Evolutionary conservation across 345 rosid species (phyloP).

Genomic region (Syzygium jambos): DNA sequence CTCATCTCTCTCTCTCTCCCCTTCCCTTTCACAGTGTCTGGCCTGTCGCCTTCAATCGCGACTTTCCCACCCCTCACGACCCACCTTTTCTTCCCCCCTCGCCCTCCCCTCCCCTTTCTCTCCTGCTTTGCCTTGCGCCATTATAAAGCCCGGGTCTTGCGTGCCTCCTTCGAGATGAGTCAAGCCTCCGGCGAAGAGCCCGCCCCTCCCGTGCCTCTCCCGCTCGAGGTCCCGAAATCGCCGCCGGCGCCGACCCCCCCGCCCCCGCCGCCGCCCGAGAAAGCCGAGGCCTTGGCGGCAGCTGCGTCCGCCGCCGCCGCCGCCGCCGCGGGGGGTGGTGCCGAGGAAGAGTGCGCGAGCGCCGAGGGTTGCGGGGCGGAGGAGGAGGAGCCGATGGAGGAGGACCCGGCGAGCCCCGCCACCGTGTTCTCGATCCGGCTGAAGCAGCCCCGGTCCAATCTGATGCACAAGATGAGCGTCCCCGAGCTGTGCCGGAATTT

Average conservation of each 20-base stretch:
- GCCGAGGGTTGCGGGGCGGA: conserved; percentile 4
- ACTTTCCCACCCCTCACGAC: conserved; percentile 49
- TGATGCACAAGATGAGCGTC: conserved; percentile 52
- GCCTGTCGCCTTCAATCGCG: conserved; percentile 92
- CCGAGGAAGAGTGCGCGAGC: conserved; percentile 9
- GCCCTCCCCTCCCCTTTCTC: conserved; percentile 6
- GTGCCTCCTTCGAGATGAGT: conserved; percentile 3
- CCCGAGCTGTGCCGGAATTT: conserved; percentile 37
- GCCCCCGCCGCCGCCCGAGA: conserved; percentile 8
- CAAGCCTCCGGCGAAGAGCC: conserved; percentile 5
- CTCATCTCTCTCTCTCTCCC: conserved; percentile 1
- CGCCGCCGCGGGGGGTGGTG: conserved; percentile 28
- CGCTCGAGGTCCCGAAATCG: background rate
- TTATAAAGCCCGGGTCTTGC: conserved; percentile 34
- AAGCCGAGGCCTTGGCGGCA: background rate
- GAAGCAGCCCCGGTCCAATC: conserved; percentile 76
- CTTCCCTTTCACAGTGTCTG: conserved; percentile 31
- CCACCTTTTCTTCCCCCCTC: background rate
- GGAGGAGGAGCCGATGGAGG: conserved; percentile 68
- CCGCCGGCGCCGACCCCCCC: background rate
- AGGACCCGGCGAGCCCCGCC: conserved; percentile 67
- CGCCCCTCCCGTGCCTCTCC: conserved; percentile 3
- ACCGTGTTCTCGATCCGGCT: conserved; percentile 84
- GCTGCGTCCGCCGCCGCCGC: background rate
- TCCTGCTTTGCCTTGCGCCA: conserved; percentile 6